Percentiles rank a stretch among this genome's conserved stretches.
Conservation (phyloP, 2,329 filamentous ascomycete species). For the Ilyonectria sp. region DNA sequence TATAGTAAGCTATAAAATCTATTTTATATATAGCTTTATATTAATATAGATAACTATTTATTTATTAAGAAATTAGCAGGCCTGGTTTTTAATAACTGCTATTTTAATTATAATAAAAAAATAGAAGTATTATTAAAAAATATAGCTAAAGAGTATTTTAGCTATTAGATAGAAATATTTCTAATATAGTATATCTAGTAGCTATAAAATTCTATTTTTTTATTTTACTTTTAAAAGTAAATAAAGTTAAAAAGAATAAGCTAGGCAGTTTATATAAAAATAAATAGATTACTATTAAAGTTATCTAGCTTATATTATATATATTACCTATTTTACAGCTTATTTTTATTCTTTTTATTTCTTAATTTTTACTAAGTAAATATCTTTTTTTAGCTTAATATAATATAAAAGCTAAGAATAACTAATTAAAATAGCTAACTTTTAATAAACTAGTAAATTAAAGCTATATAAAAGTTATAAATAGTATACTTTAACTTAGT, state of each 20-base stretch:
- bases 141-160: conserved; percentile 16
- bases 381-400: conserved; percentile 9
- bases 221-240: conserved; percentile 23
- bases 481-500: conserved; percentile 13
- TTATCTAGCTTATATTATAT: conserved; percentile 20
- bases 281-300: conserved; percentile 23
- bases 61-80: conserved; percentile 15
- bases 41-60: background rate
- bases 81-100: conserved; percentile 5
- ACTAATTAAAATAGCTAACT: conserved; percentile 10
- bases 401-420: conserved; percentile 23
- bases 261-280: conserved; percentile 14
- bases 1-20: conserved; percentile 1
- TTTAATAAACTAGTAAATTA: background rate
- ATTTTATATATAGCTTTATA: conserved; percentile 10
- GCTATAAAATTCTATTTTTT: conserved; percentile 8
- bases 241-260: conserved; percentile 25
- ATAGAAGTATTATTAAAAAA: conserved; percentile 1
- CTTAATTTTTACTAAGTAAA: no score
- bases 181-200: conserved; percentile 10
- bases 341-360: no score
- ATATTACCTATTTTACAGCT: background rate
- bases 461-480: conserved; percentile 2
- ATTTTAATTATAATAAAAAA: no score
- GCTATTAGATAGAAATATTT: conserved; percentile 6